A percentile compares a stretch with the other conserved stretches of the same genome.
Conservation (phyloP, 441 rosid genomes). For the Adansonia madagascariensis region DNA sequence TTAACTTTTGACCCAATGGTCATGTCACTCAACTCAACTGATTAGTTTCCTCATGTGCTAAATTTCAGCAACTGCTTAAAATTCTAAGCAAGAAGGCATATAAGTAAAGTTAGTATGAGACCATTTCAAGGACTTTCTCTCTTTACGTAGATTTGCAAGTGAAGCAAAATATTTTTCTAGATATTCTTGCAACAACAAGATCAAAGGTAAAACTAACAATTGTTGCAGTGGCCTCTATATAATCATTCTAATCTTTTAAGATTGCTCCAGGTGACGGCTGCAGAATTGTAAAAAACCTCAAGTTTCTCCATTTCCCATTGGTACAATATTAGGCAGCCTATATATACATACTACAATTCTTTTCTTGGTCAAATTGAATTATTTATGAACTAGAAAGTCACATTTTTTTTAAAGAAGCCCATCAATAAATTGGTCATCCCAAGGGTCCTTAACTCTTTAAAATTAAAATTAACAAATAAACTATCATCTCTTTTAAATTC, state of each 20-base stretch:
- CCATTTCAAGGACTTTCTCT: background rate
- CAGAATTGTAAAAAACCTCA: background rate
- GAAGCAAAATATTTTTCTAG: background rate
- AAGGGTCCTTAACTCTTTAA: background rate
- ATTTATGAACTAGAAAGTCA: conserved; percentile 3
- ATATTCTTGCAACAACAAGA: conserved; percentile 5
- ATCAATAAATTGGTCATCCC: background rate
- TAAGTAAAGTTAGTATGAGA: background rate
- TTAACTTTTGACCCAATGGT: conserved; percentile 18
- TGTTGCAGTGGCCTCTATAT: background rate
- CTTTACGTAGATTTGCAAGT: background rate
- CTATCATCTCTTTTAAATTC: background rate
- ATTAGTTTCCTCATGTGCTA: background rate
- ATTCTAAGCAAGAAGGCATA: background rate
- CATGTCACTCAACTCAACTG: background rate
- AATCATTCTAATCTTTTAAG: background rate
- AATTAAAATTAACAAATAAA: background rate
- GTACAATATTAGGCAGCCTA: too few species aligned
- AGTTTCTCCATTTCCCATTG: background rate
- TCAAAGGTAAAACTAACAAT: background rate
- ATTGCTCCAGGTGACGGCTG: background rate
- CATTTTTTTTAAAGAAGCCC: background rate
- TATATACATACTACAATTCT: too few species aligned
- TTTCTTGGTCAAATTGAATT: background rate
- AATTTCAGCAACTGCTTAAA: background rate